Evolutionary conservation across 306 rosid species (phyloP).

Genomic region (Mimosa bimucronata): DNA sequence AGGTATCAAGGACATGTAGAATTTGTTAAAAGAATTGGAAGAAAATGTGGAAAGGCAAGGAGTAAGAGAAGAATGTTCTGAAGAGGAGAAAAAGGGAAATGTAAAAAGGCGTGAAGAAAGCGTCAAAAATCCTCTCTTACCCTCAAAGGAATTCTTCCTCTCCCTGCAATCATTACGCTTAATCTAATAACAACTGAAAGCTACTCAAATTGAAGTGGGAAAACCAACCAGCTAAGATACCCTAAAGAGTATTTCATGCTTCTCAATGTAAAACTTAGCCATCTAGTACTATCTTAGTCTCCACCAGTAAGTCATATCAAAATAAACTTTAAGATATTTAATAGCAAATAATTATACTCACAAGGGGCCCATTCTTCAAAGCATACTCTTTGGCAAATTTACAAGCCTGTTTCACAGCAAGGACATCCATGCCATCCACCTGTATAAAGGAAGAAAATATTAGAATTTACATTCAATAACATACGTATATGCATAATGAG

Average conservation of each 20-base stretch:
- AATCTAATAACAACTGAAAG: neutral
- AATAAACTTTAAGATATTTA: neutral
- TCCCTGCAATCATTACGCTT: neutral
- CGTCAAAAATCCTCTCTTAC: neutral
- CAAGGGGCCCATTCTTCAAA: slow-evolving; percentile 90
- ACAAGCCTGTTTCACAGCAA: slow-evolving; percentile 94
- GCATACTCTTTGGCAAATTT: slow-evolving; percentile 84
- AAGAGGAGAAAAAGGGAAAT: neutral
- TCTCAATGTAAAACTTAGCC: neutral
- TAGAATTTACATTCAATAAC: slow-evolving; percentile 13
- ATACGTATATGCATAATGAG: neutral
- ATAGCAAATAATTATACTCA: slow-evolving; percentile 48
- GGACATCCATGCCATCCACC: slow-evolving; percentile 94
- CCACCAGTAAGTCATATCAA: neutral
- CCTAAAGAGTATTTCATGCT: neutral
- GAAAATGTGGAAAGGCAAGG: neutral
- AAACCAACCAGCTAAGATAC: neutral
- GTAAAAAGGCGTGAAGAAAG: neutral
- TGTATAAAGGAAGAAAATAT: slow-evolving; percentile 37
- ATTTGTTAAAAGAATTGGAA: slow-evolving; percentile 1
- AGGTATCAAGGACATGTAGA: neutral
- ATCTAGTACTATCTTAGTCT: neutral
- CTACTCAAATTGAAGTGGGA: neutral
- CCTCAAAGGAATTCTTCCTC: neutral
- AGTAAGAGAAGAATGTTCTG: neutral